A percentile compares a stretch with the other conserved stretches of the same genome.
phyloP scores from a whole-genome alignment of 1,284 basidiomycete genomes.

The Tylopilus orsonianus region DNA sequence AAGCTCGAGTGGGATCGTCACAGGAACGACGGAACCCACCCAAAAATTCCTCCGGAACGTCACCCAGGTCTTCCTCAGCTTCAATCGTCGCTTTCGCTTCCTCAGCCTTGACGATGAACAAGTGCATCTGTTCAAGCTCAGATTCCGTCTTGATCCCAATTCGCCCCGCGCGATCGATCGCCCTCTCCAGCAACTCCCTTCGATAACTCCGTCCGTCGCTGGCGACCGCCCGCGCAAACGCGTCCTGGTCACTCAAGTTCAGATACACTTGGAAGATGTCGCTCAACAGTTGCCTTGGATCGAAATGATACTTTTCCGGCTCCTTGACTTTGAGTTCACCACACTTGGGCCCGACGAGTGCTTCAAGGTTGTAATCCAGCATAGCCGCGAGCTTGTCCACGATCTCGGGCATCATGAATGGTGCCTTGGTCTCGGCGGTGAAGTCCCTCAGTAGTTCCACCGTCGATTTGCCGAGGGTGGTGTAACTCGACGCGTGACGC shows the following conservation, averaged over 20 bases:
- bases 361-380: constrained; percentile 93
- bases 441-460: constrained; percentile 90
- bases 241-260: constrained; percentile 79
- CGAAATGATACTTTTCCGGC: constrained; percentile 88
- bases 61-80: constrained; percentile 90
- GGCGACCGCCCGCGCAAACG: constrained; percentile 89
- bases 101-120: constrained; percentile 85
- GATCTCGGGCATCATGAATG: constrained; percentile 97
- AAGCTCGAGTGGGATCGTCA: too few species aligned
- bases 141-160: constrained; percentile 75
- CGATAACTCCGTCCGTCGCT: constrained; percentile 91
- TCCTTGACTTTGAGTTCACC: constrained; percentile 85
- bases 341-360: constrained; percentile 85
- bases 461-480: constrained; percentile 84
- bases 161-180: constrained; percentile 68
- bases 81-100: constrained; percentile 75
- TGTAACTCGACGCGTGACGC: constrained; percentile 82
- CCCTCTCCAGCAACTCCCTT: constrained; percentile 82
- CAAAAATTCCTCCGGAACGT: constrained; percentile 94
- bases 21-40: constrained; percentile 48
- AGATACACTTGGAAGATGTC: constrained; percentile 92
- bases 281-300: constrained; percentile 80
- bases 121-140: constrained; percentile 74
- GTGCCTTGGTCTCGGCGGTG: constrained; percentile 86
- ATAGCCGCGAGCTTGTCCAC: constrained; percentile 95